Conservation (phyloP, 805 yeast species). For the Myxozyma sirexii region DNA sequence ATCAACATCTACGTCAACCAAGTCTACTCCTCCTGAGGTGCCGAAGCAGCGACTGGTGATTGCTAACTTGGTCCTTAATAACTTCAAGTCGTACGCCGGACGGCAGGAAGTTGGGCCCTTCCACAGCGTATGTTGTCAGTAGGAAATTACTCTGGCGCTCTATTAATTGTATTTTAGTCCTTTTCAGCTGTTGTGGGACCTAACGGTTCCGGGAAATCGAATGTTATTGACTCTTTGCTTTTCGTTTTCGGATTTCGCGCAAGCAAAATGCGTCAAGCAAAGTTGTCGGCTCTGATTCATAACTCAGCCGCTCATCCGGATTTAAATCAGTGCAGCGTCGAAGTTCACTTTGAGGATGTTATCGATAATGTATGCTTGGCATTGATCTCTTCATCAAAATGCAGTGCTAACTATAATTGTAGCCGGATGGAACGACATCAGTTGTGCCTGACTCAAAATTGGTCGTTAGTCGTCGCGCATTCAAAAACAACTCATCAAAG, state of each 20-base stretch:
- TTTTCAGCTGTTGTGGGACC: constrained; percentile 99
- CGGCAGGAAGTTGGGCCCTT: constrained; percentile 92
- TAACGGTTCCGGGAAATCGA: constrained; percentile 96
- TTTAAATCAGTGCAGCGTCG: constrained; percentile 80
- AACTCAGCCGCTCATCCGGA: constrained; percentile 74
- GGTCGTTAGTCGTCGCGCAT: constrained; percentile 79
- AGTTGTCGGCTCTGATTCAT: constrained; percentile 89
- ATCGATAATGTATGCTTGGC: constrained; percentile 49
- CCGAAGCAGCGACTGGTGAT: constrained; percentile 65
- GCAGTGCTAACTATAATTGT: constrained; percentile 27
- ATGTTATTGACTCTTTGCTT: constrained; percentile 92
- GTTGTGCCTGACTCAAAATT: constrained; percentile 59
- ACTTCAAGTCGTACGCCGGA: constrained; percentile 96
- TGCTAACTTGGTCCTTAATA: constrained; percentile 67
- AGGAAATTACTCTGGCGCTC: too few relatives aligned
- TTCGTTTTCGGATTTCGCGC: constrained; percentile 98
- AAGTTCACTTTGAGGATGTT: constrained; percentile 81
- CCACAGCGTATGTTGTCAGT: constrained; percentile 47
- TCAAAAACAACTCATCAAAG: constrained; percentile 71
- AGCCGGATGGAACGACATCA: constrained; percentile 48
- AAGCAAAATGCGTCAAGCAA: constrained; percentile 93
- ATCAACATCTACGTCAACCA: background rate
- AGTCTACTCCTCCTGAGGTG: constrained; percentile 3
- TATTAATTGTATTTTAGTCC: constrained; percentile 50
- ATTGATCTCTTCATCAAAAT: constrained; percentile 34